Evolutionary conservation across 345 rosid species (phyloP), one percentile per base, ranked within the genome.

Genomic region (Murraya paniculata): DNA sequence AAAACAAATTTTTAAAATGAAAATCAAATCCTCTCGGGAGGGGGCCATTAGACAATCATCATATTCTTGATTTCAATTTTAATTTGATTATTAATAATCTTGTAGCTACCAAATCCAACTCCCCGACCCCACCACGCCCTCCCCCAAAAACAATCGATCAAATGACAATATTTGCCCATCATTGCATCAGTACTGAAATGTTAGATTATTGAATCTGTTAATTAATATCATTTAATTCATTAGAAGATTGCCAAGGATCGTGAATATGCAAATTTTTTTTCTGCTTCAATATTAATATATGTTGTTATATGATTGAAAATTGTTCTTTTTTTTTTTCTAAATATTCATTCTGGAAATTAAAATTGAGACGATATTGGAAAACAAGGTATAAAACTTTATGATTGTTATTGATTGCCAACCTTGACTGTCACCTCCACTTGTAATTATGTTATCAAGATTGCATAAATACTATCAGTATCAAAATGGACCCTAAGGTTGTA

Each of bases 401-500:
- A 61, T 9, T 39, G 45, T 9, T 9, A 9, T 39, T 39, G 45
- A 38, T 1, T 61, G 5, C 60, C 39, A 62, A 70, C 27, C 65
- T 72, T 64, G 25, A 16, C 55, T 64, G 14, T 4, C 33, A 65
- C n/a, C 39, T 78, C 36, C 59, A 45, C 48, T 41, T 11, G 48
- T 78, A 78, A 78, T 78, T 64, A 78, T 72, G 76, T 53, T 64
- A 6, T 64, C 24, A 72, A 64, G 77, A 78, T 64, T 76, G 64
- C 9, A 48, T 22, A 4, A 36, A 50, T 64, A 35, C 55, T 55
- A 64, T 53, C 45, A 27, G 2, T 31, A 72, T 64, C 72, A 79
- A 64, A 72, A 72, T 79, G 81, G 81, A 72, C 77, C 81, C 77
- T 72, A 21, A 19, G 18, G 64, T 1, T 72, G 24, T 55, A 64